Conservation (phyloP, 495 filamentous ascomycete species). For the Aspergillus avenaceus region DNA sequence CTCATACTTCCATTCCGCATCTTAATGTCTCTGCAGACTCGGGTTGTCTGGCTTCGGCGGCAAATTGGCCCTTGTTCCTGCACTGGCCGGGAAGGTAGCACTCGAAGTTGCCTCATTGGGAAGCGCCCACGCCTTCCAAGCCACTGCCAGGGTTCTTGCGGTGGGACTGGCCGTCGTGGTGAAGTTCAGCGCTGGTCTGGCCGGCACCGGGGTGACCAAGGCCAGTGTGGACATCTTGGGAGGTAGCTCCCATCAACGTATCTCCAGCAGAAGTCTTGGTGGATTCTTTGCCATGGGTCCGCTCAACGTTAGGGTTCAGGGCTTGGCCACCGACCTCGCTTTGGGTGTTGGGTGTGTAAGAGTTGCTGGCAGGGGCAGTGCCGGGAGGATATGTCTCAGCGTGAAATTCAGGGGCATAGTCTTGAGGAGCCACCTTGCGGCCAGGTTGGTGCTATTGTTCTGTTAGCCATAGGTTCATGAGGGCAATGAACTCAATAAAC, state of each 20-base stretch:
- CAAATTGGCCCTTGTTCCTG: slow-evolving; percentile 25
- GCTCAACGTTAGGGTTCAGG: slow-evolving; percentile 37
- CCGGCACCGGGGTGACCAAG: slow-evolving; percentile 60
- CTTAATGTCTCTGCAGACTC: slow-evolving; percentile 44
- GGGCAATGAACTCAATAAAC: slow-evolving; percentile 8
- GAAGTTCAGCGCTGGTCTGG: slow-evolving; percentile 54
- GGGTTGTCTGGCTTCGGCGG: slow-evolving; percentile 43
- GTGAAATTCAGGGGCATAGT: slow-evolving; percentile 60
- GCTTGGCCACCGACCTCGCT: slow-evolving; percentile 44
- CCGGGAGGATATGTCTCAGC: slow-evolving; percentile 58
- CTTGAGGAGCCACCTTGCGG: slow-evolving; percentile 50
- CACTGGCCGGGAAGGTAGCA: slow-evolving; percentile 25
- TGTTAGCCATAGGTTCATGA: background rate
- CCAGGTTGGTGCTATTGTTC: slow-evolving; percentile 62
- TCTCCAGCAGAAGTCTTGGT: slow-evolving; percentile 42
- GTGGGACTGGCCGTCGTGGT: slow-evolving; percentile 47
- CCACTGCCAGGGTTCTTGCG: slow-evolving; percentile 52
- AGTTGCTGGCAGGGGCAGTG: slow-evolving; percentile 58
- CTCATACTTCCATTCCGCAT: slow-evolving; percentile 40
- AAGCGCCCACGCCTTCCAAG: slow-evolving; percentile 50
- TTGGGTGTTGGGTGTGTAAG: slow-evolving; percentile 54
- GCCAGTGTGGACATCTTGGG: slow-evolving; percentile 55
- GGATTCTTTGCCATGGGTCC: slow-evolving; percentile 39
- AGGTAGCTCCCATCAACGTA: slow-evolving; percentile 61
- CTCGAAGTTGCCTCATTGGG: slow-evolving; percentile 25